Conservation (phyloP, 2,329 filamentous ascomycete genomes). For the Colletotrichum graminicola region DNA sequence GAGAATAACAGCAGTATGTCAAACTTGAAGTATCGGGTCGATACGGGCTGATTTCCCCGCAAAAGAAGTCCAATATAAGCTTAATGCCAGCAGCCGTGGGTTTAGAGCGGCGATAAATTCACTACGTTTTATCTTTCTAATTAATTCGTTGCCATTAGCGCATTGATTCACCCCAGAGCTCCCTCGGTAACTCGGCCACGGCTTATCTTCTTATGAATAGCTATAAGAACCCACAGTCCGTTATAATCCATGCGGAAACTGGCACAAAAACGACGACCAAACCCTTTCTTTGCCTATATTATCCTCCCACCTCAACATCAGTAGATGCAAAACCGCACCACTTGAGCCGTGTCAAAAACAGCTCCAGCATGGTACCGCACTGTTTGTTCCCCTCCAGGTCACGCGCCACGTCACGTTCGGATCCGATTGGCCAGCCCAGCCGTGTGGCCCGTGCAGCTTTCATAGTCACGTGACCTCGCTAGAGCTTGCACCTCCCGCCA, state of each 20-base stretch:
- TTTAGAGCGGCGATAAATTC: not conserved
- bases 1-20: not conserved
- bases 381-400: not conserved
- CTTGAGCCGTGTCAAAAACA: not conserved
- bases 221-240: not conserved
- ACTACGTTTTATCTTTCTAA: too few relatives aligned
- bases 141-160: not conserved
- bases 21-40: not conserved
- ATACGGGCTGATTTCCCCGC: not conserved
- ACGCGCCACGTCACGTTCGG: conserved; percentile 29
- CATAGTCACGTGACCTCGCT: conserved; percentile 40
- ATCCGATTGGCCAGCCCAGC: not conserved
- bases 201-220: not conserved
- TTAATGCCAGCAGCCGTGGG: not conserved
- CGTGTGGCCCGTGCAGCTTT: conserved; percentile 19
- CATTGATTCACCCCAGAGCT: not conserved
- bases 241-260: not conserved
- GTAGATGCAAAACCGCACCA: not conserved
- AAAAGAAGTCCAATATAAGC: not conserved
- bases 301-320: not conserved
- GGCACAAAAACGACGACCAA: not conserved
- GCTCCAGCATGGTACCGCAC: not conserved
- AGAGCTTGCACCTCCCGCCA: conserved; percentile 41
- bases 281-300: not conserved
- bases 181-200: not conserved